Conservation (phyloP, 2,329 filamentous ascomycete species). For the Alternaria consortialis region DNA sequence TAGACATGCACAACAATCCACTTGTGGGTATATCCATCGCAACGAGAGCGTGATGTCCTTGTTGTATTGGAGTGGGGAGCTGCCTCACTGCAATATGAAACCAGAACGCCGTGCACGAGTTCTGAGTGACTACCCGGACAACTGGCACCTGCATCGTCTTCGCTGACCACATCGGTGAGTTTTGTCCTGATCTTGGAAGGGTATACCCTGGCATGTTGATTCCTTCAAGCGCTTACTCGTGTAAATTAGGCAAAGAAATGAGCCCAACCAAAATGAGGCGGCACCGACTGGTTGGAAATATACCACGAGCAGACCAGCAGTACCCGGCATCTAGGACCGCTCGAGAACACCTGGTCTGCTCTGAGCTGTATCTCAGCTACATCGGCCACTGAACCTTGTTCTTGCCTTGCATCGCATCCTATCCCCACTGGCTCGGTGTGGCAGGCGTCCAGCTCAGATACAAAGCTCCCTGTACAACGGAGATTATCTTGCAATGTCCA, state of each 20-base stretch:
- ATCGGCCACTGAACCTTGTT: slow-evolving; percentile 2
- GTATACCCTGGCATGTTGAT: slow-evolving; percentile 5
- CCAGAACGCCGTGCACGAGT: neutral
- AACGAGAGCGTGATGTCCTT: neutral
- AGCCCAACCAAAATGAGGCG: slow-evolving; percentile 16
- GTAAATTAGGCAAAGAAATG: slow-evolving; percentile 18
- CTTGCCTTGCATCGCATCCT: neutral
- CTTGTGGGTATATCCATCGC: neutral
- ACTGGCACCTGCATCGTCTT: neutral
- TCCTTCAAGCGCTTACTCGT: slow-evolving; percentile 17
- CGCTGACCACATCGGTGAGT: slow-evolving; percentile 2
- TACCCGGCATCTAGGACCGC: neutral
- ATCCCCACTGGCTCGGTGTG: neutral
- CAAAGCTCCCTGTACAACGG: slow-evolving; percentile 5
- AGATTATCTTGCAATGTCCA: slow-evolving; percentile 14
- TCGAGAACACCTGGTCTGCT: slow-evolving; percentile 18
- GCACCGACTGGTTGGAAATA: slow-evolving; percentile 6
- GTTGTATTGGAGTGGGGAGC: neutral
- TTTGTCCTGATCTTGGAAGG: neutral
- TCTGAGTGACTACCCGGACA: slow-evolving; percentile 1
- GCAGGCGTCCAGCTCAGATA: slow-evolving; percentile 1
- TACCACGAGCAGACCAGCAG: slow-evolving; percentile 10
- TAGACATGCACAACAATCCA: neutral
- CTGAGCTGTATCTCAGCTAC: slow-evolving; percentile 6
- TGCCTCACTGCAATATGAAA: neutral